These are phyloP conservation scores for Taphrina pruni DNA, from an alignment of 1,139 yeast species.

Conservation along the genomic window DNA sequence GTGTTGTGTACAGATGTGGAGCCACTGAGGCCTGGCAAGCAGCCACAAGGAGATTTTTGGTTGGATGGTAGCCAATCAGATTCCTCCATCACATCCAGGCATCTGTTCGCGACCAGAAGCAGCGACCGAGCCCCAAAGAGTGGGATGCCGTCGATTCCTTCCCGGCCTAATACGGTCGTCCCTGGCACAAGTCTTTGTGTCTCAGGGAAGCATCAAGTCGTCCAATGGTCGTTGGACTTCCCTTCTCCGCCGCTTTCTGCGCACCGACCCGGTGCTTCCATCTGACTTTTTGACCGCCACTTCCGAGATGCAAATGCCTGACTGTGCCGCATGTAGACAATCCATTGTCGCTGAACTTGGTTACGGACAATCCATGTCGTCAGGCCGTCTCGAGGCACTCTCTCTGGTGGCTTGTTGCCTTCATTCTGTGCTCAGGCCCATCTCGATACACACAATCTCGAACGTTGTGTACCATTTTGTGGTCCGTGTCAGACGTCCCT, in stretches of 20 bases:
- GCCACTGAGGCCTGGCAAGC: neutral
- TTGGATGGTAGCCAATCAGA: neutral
- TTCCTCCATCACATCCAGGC: constrained; percentile 7
- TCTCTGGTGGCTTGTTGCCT: no score
- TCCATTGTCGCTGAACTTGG: neutral
- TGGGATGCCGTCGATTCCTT: neutral
- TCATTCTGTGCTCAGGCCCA: no score
- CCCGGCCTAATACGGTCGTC: constrained; percentile 7
- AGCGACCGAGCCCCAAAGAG: neutral
- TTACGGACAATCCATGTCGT: neutral
- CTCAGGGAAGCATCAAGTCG: constrained; percentile 8
- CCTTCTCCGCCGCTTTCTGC: neutral
- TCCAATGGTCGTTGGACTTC: neutral
- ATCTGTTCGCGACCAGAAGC: constrained; percentile 3
- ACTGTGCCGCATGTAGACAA: neutral
- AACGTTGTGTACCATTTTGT: no score
- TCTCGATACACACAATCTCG: no score
- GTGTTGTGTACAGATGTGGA: constrained; percentile 10
- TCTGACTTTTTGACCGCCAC: constrained; percentile 1
- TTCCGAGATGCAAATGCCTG: neutral
- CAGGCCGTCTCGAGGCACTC: constrained; percentile 5
- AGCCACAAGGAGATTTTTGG: constrained; percentile 11
- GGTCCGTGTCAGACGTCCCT: no score
- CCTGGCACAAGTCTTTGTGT: constrained; percentile 4
- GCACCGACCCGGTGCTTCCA: neutral